phyloP scores from a whole-genome alignment of 352 stramenopile species.

The Phytophthora pseudosyringae region DNA sequence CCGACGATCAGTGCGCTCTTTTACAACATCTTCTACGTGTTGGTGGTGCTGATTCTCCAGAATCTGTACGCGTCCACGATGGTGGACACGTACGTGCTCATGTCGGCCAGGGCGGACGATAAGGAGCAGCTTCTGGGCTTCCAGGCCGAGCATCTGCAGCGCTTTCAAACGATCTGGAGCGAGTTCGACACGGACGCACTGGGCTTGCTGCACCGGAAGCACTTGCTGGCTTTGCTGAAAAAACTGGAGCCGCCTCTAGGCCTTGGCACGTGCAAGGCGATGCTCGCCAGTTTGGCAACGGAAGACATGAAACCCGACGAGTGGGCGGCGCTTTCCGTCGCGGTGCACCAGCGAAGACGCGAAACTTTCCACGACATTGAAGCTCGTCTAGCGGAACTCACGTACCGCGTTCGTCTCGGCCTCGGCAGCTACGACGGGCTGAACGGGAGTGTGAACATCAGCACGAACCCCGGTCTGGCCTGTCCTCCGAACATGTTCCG shows the following conservation, averaged over 20 bases:
- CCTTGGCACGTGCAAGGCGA: constrained; percentile 49
- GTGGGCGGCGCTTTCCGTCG: constrained; percentile 26
- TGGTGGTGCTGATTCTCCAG: constrained; percentile 81
- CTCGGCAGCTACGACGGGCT: constrained; percentile 59
- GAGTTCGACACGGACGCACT: constrained; percentile 77
- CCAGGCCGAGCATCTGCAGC: constrained; percentile 58
- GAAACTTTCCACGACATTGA: constrained; percentile 77
- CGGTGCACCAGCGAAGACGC: constrained; percentile 54
- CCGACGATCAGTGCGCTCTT: constrained; percentile 67
- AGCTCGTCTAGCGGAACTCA: constrained; percentile 68
- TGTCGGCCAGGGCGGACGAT: constrained; percentile 65
- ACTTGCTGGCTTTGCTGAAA: constrained; percentile 64
- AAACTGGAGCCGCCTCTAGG: constrained; percentile 63
- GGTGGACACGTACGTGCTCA: constrained; percentile 85
- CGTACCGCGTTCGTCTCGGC: constrained; percentile 65
- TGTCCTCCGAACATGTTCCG: constrained; percentile 74
- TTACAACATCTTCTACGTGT: constrained; percentile 83
- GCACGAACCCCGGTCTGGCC: constrained; percentile 16
- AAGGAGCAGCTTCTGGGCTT: constrained; percentile 74
- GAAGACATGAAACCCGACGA: constrained; percentile 47
- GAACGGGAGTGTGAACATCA: constrained; percentile 26
- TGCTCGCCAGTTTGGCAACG: constrained; percentile 37
- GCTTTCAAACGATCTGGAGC: constrained; percentile 76
- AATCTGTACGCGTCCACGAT: constrained; percentile 86
- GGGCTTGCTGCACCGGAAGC: constrained; percentile 76